Percentiles rank a stretch among this genome's conserved stretches.
phyloP scores from a whole-genome alignment of 169 alveolate species.

The Plasmodium berghei region DNA sequence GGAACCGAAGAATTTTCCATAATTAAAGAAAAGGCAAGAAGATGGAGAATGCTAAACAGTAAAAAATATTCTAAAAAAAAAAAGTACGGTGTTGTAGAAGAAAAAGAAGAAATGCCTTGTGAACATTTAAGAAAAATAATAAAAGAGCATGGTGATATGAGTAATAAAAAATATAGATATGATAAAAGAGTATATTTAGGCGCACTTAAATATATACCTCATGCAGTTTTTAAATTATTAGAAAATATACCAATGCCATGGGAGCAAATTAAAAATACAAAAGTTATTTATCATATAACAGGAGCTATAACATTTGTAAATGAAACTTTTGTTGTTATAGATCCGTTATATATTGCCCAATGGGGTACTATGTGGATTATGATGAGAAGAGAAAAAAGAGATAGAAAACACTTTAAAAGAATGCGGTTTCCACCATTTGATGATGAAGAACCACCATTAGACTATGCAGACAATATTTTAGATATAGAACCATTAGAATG shows the following conservation, averaged over 20 bases:
- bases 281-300: constrained; percentile 97
- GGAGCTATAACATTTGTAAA: constrained; percentile 99
- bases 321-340: constrained; percentile 99
- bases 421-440: constrained; percentile 99
- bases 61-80: constrained; percentile 84
- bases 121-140: constrained; percentile 98
- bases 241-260: constrained; percentile 99
- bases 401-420: constrained; percentile 99
- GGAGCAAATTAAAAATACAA: constrained; percentile 97
- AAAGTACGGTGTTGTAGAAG: constrained; percentile 77
- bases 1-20: constrained; percentile 23
- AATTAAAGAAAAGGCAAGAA: constrained; percentile 83
- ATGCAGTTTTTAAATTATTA: constrained; percentile 98
- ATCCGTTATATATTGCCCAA: constrained; percentile 99
- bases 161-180: constrained; percentile 97
- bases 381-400: constrained; percentile 99
- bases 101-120: constrained; percentile 95
- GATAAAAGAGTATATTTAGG: constrained; percentile 98
- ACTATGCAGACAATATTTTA: constrained; percentile 98
- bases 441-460: constrained; percentile 99
- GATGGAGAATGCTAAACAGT: constrained; percentile 88
- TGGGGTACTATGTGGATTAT: constrained; percentile 99
- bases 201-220: constrained; percentile 99
- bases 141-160: constrained; percentile 98
- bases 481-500: constrained; percentile 99